Base-by-base conservation (phyloP, 352 stramenopile genomes). In the Blastocystis hominis region DNA sequence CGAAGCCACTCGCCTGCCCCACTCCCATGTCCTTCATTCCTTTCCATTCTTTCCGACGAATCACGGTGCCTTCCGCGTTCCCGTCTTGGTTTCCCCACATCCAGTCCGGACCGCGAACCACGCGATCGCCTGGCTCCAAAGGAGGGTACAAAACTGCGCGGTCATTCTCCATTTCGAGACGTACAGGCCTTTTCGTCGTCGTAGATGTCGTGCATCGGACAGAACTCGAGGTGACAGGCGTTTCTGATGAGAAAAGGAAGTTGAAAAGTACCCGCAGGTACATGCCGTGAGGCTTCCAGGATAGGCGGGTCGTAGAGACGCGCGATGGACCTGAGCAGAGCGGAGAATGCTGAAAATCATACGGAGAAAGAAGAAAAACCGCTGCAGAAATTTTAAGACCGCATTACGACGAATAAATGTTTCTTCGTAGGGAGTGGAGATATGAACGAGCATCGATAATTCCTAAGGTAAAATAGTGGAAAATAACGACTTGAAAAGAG, bases 11-110 rank as follows among this genome's bases (percentile, higher is more conserved):
- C 7, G 10, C 2, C 36, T 46, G 9, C 50, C 46, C 3, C 30
- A 84, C 47, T 34, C 72, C 72, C 56, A 66, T 64, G 72, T 84
- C 53, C 36, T 84, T 66, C 17, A 36, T 17, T 1, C 77, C 77
- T 47, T 87, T 87, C 77, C 77, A 87, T 38, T 87, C 77, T 34
- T 87, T 87, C 1, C 62, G 62, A 34, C 62, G 54, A 56, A 87
- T 69, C 17, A 87, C 77, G n/a, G 62, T 87, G 47, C 77, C 77
- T 38, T 78, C 77, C 38, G 50, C 72, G 10, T 53, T 53, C 30
- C 63, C 63, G 36, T 46, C 77, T 17, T 87, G 77, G 24, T 75
- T 59, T 1, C 56, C 77, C 77, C 77, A 87, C 36, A 59, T n/a
- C 77, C 77, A 87, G 30, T 87, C 77, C 17, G 77, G 77, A 17